phyloP scores from a whole-genome alignment of 306 rosid genomes.

The Sicyos edulis region DNA sequence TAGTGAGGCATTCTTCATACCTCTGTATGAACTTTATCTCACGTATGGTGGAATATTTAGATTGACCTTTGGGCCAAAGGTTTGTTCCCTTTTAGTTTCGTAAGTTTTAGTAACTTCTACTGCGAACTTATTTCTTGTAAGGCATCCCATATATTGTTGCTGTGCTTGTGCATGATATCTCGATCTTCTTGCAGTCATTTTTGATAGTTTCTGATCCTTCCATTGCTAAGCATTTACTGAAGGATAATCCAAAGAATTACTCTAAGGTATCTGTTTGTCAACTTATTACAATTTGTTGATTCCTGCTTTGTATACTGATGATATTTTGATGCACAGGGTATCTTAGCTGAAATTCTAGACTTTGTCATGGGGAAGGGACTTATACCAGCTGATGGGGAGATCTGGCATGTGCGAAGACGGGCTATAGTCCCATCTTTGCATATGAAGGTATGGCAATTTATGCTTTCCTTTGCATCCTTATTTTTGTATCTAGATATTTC shows the following conservation, averaged over 20 bases:
- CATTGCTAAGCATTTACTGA: conserved; percentile 79
- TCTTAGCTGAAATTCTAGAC: conserved; percentile 91
- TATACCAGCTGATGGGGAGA: conserved; percentile 97
- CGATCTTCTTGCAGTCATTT: conserved; percentile 62
- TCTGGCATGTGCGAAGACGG: conserved; percentile 85
- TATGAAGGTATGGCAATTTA: conserved; percentile 44
- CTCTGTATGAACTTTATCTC: conserved; percentile 78
- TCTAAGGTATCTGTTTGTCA: conserved; percentile 59
- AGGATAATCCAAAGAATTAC: conserved; percentile 82
- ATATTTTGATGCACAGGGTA: conserved; percentile 57
- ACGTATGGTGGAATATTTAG: conserved; percentile 88
- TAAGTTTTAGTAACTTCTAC: neutral
- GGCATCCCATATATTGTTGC: neutral
- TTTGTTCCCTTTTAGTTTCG: conserved; percentile 30
- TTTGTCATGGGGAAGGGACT: conserved; percentile 99
- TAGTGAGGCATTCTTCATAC: conserved; percentile 84
- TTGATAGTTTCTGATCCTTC: conserved; percentile 91
- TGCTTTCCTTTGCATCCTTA: neutral
- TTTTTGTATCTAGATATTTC: neutral
- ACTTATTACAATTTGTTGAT: conserved; percentile 15
- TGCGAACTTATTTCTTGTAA: neutral
- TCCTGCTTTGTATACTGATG: conserved; percentile 5
- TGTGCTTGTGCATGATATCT: neutral
- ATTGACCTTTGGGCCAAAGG: conserved; percentile 94
- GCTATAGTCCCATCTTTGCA: conserved; percentile 93